Conservation (phyloP, 148 eudicot genomes). For the Chenopodium quinoa region DNA sequence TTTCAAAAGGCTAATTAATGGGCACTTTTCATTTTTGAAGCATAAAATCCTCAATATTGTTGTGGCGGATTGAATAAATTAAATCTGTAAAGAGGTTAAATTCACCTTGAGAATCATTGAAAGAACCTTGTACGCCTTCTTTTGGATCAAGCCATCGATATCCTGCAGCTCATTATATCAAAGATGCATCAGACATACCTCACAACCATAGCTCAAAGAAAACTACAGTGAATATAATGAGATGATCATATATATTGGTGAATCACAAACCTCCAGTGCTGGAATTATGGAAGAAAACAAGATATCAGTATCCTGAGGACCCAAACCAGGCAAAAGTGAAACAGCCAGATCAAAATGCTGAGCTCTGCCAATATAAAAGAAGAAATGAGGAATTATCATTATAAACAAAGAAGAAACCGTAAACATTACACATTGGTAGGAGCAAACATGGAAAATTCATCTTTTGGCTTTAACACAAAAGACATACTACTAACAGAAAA, state of each 20-base stretch:
- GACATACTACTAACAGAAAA: neutral
- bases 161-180: conserved; percentile 47
- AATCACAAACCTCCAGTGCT: conserved; percentile 60
- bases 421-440: too few species aligned
- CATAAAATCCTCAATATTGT: too few species aligned
- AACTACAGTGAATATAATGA: neutral
- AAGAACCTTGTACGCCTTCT: conserved; percentile 93
- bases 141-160: conserved; percentile 78
- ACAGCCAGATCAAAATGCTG: conserved; percentile 75
- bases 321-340: conserved; percentile 83
- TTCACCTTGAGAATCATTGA: conserved; percentile 71
- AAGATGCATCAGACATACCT: neutral
- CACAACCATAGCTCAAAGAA: conserved; percentile 5
- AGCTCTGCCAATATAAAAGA: conserved; percentile 48
- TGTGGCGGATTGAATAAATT: neutral
- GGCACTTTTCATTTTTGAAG: too few species aligned
- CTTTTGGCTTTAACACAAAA: neutral
- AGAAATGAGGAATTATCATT: neutral
- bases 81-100: conserved; percentile 5
- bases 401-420: neutral
- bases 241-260: neutral
- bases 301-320: conserved; percentile 50
- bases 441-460: too few species aligned
- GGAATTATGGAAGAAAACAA: conserved; percentile 53
- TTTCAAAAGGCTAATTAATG: neutral